Evolutionary conservation across 2,329 filamentous ascomycete genomes (phyloP).

Genomic region (Clonostachys rosea): DNA sequence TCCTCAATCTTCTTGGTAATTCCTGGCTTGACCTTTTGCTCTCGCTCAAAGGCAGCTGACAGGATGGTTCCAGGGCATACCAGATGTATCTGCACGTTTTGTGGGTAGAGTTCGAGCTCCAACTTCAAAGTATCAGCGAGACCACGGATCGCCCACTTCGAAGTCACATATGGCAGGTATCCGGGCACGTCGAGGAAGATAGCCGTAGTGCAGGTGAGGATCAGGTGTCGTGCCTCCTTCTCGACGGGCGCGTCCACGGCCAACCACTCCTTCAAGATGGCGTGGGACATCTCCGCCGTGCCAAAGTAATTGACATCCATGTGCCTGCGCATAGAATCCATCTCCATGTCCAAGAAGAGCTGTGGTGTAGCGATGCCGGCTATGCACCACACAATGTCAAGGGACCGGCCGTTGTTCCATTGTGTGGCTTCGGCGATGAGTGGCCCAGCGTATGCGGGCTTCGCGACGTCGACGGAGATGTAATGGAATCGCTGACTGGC

Average conservation of each 20-base stretch:
- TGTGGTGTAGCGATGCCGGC: constrained; percentile 71
- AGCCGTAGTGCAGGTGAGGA: constrained; percentile 78
- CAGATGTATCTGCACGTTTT: constrained; percentile 73
- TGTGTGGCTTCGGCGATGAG: constrained; percentile 67
- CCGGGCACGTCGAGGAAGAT: constrained; percentile 76
- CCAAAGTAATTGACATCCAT: constrained; percentile 96
- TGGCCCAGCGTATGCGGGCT: constrained; percentile 61
- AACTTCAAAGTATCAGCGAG: constrained; percentile 80
- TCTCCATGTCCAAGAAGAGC: constrained; percentile 72
- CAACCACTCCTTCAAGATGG: constrained; percentile 73
- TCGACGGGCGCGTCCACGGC: constrained; percentile 36
- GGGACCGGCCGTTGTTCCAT: constrained; percentile 72
- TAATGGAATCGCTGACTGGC: constrained; percentile 73
- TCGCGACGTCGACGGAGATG: constrained; percentile 78
- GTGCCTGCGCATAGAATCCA: constrained; percentile 64
- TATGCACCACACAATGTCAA: constrained; percentile 88
- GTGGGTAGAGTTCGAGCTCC: constrained; percentile 83
- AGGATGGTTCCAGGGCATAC: constrained; percentile 83
- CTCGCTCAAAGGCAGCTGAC: constrained; percentile 68
- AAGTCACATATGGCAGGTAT: constrained; percentile 78
- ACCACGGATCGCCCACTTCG: constrained; percentile 80
- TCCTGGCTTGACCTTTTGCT: constrained; percentile 75
- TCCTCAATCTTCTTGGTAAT: constrained; percentile 78
- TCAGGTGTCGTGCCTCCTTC: constrained; percentile 64
- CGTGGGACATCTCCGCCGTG: constrained; percentile 79